phyloP scores from a whole-genome alignment of 129 eudicot genomes.

The Artemisia argyi region DNA sequence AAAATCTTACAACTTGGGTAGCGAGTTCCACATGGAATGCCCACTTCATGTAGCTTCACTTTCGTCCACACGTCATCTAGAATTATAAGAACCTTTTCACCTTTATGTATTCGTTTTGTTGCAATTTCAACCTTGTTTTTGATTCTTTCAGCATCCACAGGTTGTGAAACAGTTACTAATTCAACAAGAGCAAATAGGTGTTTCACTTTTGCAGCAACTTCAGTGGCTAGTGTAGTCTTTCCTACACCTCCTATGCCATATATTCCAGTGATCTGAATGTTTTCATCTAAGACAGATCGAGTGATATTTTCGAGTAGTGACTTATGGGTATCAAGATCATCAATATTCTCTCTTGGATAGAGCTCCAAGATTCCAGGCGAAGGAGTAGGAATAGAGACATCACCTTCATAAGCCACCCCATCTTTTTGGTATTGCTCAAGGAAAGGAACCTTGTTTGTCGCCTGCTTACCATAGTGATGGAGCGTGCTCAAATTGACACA shows the following conservation, averaged over 20 bases:
- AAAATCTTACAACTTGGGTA: background rate
- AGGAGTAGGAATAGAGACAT: background rate
- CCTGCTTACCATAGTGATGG: background rate
- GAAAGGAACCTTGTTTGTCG: background rate
- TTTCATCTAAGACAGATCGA: background rate
- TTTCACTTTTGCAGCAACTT: background rate
- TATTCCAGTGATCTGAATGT: slow-evolving; percentile 11
- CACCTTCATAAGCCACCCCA: background rate
- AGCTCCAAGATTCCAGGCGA: background rate
- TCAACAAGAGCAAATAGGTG: no score
- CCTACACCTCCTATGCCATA: background rate
- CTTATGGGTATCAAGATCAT: background rate
- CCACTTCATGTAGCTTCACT: background rate
- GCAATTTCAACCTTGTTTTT: background rate
- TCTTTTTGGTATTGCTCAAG: background rate
- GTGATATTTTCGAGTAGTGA: background rate
- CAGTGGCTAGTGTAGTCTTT: slow-evolving; percentile 8
- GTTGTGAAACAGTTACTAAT: no score
- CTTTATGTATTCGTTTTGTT: background rate
- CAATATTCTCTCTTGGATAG: background rate
- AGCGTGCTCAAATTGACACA: background rate
- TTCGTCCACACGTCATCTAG: background rate
- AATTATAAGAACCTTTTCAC: background rate
- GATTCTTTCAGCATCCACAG: background rate
- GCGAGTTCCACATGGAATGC: background rate